A percentile compares a stretch with the other conserved stretches of the same genome.
Evolutionary conservation across 106 monocot genomes (phyloP).

Genomic region (Dendrobium officinale): DNA sequence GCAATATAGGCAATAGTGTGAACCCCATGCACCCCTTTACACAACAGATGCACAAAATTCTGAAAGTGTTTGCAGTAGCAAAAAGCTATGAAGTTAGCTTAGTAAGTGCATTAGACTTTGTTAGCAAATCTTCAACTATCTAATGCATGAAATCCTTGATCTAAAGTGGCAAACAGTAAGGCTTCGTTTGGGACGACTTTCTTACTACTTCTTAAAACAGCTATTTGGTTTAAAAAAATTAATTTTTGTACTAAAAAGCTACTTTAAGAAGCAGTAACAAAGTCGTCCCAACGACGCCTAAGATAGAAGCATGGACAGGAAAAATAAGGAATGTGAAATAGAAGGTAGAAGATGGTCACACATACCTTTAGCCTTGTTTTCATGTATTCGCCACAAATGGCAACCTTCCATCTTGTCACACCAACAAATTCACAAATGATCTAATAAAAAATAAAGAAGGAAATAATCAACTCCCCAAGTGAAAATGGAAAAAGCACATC

Average conservation of each 20-base stretch:
- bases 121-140: background rate
- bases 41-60: background rate
- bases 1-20: background rate
- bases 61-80: background rate
- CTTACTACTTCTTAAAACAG: too few relatives aligned
- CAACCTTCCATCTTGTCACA: constrained; percentile 90
- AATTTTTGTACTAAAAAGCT: too few relatives aligned
- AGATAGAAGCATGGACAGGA: background rate
- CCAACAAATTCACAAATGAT: constrained; percentile 84
- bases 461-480: background rate
- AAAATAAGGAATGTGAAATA: background rate
- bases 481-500: background rate
- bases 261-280: too few relatives aligned
- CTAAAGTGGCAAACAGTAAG: background rate
- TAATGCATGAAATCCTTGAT: background rate
- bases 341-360: background rate
- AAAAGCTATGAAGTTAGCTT: background rate
- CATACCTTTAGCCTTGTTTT: constrained; percentile 85
- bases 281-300: too few relatives aligned
- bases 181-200: too few relatives aligned
- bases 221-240: too few relatives aligned
- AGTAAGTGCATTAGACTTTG: background rate
- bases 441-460: constrained; percentile 20
- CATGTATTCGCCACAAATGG: constrained; percentile 98
- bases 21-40: too few relatives aligned